Conservation (phyloP, 108 stramenopile genomes). For the Seminavis robusta region DNA sequence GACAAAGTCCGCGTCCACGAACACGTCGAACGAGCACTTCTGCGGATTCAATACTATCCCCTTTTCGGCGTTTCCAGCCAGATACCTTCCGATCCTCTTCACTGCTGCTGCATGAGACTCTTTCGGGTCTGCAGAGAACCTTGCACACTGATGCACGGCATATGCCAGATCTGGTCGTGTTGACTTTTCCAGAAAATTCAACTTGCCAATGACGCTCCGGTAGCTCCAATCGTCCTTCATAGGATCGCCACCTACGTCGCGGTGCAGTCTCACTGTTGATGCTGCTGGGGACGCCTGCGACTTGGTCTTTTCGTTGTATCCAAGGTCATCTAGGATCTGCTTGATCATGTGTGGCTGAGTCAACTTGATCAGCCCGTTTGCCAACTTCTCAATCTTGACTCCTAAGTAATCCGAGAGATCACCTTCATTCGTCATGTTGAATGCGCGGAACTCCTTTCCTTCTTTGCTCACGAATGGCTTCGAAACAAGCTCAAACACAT, state of each 20-base stretch:
- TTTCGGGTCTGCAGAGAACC: conserved; percentile 17
- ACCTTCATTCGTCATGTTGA: conserved; percentile 17
- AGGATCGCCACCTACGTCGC: background rate
- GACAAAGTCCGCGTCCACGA: conserved; percentile 41
- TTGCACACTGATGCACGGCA: conserved; percentile 25
- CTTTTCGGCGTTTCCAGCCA: conserved; percentile 11
- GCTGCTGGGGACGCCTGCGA: too few relatives aligned
- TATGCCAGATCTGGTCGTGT: conserved; percentile 26
- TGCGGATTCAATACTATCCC: conserved; percentile 21
- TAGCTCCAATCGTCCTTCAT: conserved; percentile 4
- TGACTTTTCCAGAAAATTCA: conserved; percentile 24
- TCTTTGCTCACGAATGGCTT: too few relatives aligned
- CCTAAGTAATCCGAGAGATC: conserved; percentile 19
- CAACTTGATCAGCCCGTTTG: conserved; percentile 6
- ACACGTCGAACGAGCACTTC: conserved; percentile 26
- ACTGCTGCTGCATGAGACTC: conserved; percentile 21
- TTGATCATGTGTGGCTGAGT: conserved; percentile 16
- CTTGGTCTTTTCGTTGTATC: background rate
- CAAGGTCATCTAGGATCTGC: conserved; percentile 8
- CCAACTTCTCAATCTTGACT: conserved; percentile 18
- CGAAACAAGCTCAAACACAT: too few relatives aligned
- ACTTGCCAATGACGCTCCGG: conserved; percentile 21
- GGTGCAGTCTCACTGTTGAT: background rate
- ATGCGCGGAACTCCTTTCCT: conserved; percentile 1
- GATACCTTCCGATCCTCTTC: conserved; percentile 12